phyloP scores from a whole-genome alignment of 2,329 filamentous ascomycete species.

The Neoscytalidium dimidiatum region DNA sequence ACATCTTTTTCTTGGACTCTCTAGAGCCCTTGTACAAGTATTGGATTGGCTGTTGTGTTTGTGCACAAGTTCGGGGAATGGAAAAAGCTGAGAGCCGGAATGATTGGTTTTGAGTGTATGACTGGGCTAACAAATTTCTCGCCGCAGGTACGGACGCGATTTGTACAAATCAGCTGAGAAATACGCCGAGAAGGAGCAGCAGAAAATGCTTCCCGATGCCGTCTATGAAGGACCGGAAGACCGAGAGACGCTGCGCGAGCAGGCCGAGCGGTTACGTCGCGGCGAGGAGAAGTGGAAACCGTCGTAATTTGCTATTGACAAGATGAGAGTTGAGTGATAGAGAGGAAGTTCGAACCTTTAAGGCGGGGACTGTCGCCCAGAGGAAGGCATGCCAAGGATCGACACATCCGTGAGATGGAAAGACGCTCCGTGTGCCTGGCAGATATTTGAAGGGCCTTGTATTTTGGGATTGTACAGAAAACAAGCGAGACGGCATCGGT shows the following conservation, averaged over 20 bases:
- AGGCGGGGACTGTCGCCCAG: neutral
- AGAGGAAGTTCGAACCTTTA: neutral
- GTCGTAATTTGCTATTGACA: neutral
- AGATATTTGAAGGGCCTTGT: neutral
- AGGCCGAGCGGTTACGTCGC: conserved; percentile 21
- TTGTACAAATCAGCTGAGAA: conserved; percentile 57
- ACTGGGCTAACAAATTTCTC: neutral
- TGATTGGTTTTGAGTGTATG: neutral
- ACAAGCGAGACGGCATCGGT: neutral
- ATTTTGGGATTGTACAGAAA: conserved; percentile 14
- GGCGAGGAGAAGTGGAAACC: conserved; percentile 41
- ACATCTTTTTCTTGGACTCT: neutral
- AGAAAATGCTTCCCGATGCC: conserved; percentile 33
- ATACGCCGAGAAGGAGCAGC: conserved; percentile 35
- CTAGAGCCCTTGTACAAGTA: neutral
- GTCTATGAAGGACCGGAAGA: conserved; percentile 18
- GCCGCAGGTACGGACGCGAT: conserved; percentile 62
- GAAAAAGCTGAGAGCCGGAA: neutral
- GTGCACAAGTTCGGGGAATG: neutral
- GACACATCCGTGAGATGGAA: neutral
- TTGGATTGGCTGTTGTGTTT: neutral
- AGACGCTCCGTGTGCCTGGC: neutral
- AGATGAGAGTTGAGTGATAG: neutral
- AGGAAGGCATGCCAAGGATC: neutral
- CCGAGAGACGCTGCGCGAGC: conserved; percentile 30